phyloP scores from a whole-genome alignment of 305 asterid genomes.

The Plantago coronopus region DNA sequence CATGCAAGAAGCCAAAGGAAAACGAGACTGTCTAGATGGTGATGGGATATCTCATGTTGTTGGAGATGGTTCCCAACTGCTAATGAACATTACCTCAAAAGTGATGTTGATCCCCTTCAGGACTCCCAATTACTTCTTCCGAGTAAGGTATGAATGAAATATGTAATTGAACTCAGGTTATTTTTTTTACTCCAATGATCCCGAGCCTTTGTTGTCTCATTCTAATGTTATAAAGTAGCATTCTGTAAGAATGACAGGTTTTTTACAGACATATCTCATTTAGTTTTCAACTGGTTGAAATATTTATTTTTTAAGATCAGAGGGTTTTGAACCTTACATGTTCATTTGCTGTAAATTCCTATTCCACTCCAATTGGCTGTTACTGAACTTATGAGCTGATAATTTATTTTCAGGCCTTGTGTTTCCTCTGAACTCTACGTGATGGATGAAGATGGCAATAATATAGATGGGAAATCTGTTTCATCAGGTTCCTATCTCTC shows the following conservation, averaged over 20 bases:
- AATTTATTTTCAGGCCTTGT: constrained; percentile 48
- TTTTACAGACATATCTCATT: neutral
- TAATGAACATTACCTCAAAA: constrained; percentile 44
- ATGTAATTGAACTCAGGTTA: neutral
- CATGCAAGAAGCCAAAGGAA: constrained; percentile 40
- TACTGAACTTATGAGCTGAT: neutral
- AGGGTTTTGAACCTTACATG: constrained; percentile 6
- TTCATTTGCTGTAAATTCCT: constrained; percentile 4
- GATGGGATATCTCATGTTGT: constrained; percentile 28
- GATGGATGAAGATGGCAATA: constrained; percentile 57
- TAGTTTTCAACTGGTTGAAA: neutral
- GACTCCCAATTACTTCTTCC: constrained; percentile 66
- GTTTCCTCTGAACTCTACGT: constrained; percentile 57
- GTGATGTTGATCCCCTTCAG: constrained; percentile 58
- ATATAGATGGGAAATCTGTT: constrained; percentile 41
- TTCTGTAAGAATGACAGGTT: too few relatives aligned
- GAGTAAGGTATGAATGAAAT: constrained; percentile 46
- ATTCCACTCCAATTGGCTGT: constrained; percentile 9
- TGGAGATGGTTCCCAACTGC: constrained; percentile 37
- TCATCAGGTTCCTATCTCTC: constrained; percentile 48
- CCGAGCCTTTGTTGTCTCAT: neutral
- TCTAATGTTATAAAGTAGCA: neutral
- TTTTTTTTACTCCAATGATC: neutral
- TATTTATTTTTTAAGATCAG: neutral
- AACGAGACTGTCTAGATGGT: constrained; percentile 23